A percentile compares a stretch with the other conserved stretches of the same genome.
phyloP scores from a whole-genome alignment of 225 moss, liverwort and hornwort genomes.

The Pseudisothecium myosuroides region DNA sequence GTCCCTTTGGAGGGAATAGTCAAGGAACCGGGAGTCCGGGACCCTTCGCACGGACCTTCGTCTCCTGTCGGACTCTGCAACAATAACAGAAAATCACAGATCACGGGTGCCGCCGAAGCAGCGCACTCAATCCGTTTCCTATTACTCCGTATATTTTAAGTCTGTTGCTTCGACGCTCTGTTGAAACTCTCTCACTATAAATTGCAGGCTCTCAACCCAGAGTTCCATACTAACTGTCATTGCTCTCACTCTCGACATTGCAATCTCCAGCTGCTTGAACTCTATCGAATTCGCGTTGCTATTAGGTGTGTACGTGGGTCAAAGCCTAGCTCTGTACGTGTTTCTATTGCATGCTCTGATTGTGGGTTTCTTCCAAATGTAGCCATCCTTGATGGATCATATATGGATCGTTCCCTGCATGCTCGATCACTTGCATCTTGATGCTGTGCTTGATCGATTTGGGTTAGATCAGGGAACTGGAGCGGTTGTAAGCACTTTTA shows the following conservation, averaged over 20 bases:
- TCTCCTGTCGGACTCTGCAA: background rate
- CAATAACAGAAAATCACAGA: background rate
- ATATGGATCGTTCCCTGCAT: background rate
- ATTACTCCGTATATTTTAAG: background rate
- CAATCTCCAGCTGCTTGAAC: background rate
- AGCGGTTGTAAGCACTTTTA: background rate
- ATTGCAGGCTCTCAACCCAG: background rate
- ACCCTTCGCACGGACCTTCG: background rate
- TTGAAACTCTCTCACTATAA: background rate
- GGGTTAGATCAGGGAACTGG: background rate
- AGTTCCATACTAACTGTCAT: background rate
- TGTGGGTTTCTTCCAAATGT: background rate
- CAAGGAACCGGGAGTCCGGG: background rate
- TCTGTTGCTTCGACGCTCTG: background rate
- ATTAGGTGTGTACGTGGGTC: background rate
- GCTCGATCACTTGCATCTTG: background rate
- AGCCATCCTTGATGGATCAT: background rate
- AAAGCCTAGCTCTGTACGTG: background rate
- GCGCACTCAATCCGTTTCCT: background rate
- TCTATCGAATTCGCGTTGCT: background rate
- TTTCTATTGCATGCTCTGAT: background rate
- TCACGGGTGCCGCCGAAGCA: background rate
- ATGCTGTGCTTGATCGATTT: background rate
- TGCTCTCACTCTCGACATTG: background rate
- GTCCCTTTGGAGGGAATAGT: too few relatives aligned